Evolutionary conservation across 306 rosid genomes (phyloP).

Genomic region (Ziziphus jujuba): DNA sequence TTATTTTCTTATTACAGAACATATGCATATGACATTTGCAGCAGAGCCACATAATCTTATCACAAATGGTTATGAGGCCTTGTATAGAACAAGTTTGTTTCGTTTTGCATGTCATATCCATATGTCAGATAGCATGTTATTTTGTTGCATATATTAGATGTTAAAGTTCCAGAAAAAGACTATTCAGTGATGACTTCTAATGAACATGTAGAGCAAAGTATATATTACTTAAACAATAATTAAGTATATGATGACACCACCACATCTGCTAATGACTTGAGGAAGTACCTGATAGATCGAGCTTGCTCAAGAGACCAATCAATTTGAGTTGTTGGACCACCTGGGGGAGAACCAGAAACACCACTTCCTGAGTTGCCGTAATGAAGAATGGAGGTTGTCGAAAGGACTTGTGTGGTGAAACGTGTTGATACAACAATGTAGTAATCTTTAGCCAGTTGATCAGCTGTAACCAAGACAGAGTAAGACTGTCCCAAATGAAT

Average conservation of each 20-base stretch:
- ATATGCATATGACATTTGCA: too few species aligned
- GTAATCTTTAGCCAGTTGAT: slow-evolving; percentile 72
- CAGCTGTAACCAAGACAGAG: slow-evolving; percentile 79
- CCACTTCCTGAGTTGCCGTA: slow-evolving; percentile 62
- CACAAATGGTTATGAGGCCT: neutral
- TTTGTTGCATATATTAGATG: neutral
- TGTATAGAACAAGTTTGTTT: neutral
- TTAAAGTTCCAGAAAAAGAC: neutral
- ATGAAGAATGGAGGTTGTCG: slow-evolving; percentile 60
- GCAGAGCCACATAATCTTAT: neutral
- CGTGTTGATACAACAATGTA: slow-evolving; percentile 67
- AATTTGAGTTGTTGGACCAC: slow-evolving; percentile 64
- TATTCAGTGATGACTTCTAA: too few species aligned
- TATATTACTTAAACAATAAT: too few species aligned
- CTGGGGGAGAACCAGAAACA: slow-evolving; percentile 64
- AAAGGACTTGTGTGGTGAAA: slow-evolving; percentile 60
- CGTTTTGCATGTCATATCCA: neutral
- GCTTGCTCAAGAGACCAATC: slow-evolving; percentile 89
- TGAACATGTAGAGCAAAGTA: too few species aligned
- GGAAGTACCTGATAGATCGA: slow-evolving; percentile 62
- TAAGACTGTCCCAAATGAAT: slow-evolving; percentile 79
- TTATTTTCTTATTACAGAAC: too few species aligned
- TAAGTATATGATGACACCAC: neutral
- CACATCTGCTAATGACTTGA: neutral
- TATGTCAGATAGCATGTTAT: neutral